phyloP scores from a whole-genome alignment of 495 filamentous ascomycete genomes.

The Trichoderma orchidacearum region DNA sequence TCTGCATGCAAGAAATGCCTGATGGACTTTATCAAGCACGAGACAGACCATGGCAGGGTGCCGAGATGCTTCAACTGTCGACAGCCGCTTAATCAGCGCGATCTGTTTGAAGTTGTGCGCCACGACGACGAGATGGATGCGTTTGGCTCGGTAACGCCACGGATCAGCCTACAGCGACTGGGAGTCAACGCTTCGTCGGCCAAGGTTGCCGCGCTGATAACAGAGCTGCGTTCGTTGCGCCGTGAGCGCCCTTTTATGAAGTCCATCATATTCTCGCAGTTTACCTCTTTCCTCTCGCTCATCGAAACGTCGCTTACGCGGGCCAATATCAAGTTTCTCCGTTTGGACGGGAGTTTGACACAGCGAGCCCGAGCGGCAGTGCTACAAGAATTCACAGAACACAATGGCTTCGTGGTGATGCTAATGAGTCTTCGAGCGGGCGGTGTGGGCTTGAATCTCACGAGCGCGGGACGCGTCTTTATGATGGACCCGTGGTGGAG shows the following conservation, averaged over 20 bases:
- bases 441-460: slow-evolving; percentile 88
- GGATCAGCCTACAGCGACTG: slow-evolving; percentile 70
- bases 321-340: slow-evolving; percentile 62
- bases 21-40: slow-evolving; percentile 72
- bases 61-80: slow-evolving; percentile 85
- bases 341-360: slow-evolving; percentile 81
- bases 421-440: slow-evolving; percentile 80
- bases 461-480: slow-evolving; percentile 72
- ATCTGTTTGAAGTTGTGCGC: slow-evolving; percentile 80
- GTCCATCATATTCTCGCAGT: slow-evolving; percentile 89
- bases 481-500: slow-evolving; percentile 99
- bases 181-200: slow-evolving; percentile 63
- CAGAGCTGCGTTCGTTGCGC: slow-evolving; percentile 54
- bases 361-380: slow-evolving; percentile 73
- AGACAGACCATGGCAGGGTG: slow-evolving; percentile 57
- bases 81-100: slow-evolving; percentile 62
- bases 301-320: slow-evolving; percentile 63
- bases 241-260: slow-evolving; percentile 52
- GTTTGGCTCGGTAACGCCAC: slow-evolving; percentile 27
- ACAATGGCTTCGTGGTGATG: slow-evolving; percentile 43
- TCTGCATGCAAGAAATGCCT: slow-evolving; percentile 89
- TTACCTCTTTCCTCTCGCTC: slow-evolving; percentile 89
- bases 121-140: slow-evolving; percentile 31
- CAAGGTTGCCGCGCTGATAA: slow-evolving; percentile 71
- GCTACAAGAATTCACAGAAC: slow-evolving; percentile 52